Base-by-base conservation (phyloP, 1,284 basidiomycete species). In the Ceratobasidium sp. region DNA sequence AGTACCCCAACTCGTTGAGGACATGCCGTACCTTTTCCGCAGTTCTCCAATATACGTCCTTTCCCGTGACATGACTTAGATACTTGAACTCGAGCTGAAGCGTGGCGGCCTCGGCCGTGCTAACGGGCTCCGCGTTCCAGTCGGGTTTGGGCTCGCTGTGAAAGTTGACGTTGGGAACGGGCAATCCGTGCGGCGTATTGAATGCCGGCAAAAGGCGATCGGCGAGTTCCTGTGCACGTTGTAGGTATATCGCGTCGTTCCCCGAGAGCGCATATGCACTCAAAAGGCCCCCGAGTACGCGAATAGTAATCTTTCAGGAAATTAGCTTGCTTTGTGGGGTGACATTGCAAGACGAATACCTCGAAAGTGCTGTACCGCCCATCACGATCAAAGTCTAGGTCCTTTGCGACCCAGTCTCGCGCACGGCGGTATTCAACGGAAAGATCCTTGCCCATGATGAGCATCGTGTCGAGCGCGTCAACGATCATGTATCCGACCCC, bases 61-160 rank as follows among this genome's bases (percentile, higher is more conserved):
- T 90, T 4, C 90, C 92, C 0, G 94, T 96, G 67, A 97, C 84
- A 79, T 93, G 86, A 55, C 91, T 91, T n/a, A 99, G 88, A 83
- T 98, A 97, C 81, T 93, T 92, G 84, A 98, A 92, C 85, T 97
- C 96, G 33, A 98, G 89, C 84, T 97, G 95, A 35, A 96, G 85
- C 0, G 94, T 96, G 1, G 93, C 89, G 8, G 91, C 92, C 84
- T 97, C 96, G 0, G 97, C 95, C 0, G 96, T 92, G 82, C 93
- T 94, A 70, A 93, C 90, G 20, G 93, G 85, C 12, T 90, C 90
- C 8, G 88, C 85, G 81, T 93, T 93, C 0, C 79, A 81, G 80
- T 96, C 92, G 0, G 89, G 86, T 3, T 93, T 89, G 0, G 93
- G 95, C 79, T 89, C 81, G 7, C 90, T 87, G 66, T 88, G 86